phyloP scores from a whole-genome alignment of 139 green algal genomes.

The Tetradesmus obliquus region DNA sequence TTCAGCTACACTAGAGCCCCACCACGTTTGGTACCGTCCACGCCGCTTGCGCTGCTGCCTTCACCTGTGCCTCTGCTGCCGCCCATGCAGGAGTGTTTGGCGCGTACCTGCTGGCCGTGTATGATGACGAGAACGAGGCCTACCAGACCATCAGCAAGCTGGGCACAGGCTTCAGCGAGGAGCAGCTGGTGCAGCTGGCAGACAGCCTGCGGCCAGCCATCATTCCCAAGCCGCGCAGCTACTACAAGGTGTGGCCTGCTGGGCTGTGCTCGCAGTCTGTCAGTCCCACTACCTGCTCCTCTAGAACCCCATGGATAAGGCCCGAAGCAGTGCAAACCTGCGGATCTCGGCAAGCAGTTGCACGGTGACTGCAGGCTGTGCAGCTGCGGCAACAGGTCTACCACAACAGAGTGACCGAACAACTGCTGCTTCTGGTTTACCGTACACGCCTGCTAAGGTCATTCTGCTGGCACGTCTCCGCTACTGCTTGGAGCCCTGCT shows the following conservation, averaged over 20 bases:
- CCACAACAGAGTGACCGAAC: too few relatives aligned
- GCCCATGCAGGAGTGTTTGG: constrained; percentile 83
- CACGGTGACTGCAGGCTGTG: too few relatives aligned
- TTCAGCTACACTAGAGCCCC: too few relatives aligned
- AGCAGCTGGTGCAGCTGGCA: constrained; percentile 78
- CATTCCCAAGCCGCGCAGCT: constrained; percentile 74
- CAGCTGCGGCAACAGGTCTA: too few relatives aligned
- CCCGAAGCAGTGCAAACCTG: too few relatives aligned
- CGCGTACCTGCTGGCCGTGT: constrained; percentile 94
- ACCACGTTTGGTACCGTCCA: too few relatives aligned
- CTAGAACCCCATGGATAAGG: too few relatives aligned
- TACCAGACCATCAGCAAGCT: constrained; percentile 97
- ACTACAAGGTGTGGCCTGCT: constrained; percentile 73
- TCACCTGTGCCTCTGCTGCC: not conserved
- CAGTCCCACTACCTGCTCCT: not conserved
- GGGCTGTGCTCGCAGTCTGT: not conserved
- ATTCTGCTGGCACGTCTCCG: too few relatives aligned
- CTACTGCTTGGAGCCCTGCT: too few relatives aligned
- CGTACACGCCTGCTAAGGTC: too few relatives aligned
- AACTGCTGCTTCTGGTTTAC: too few relatives aligned
- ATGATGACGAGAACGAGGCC: constrained; percentile 87
- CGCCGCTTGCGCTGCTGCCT: not conserved
- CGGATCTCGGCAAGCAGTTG: too few relatives aligned
- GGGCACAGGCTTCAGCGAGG: constrained; percentile 96
- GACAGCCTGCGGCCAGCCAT: constrained; percentile 71